These are phyloP conservation scores for Wickerhamia fluorescens DNA, from an alignment of 805 yeast genomes.

Conservation along the genomic window DNA sequence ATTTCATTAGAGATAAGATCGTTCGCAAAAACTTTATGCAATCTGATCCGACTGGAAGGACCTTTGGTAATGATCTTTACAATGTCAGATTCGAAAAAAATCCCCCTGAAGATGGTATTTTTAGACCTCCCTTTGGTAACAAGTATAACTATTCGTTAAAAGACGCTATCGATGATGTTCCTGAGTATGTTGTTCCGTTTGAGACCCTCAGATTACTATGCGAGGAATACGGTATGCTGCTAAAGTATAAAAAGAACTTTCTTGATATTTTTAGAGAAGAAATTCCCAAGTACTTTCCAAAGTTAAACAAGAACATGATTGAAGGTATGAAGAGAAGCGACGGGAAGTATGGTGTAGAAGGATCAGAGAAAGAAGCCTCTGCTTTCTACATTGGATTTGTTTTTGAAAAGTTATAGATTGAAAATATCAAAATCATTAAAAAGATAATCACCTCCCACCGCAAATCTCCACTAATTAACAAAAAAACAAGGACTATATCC, in stretches of 20 bases:
- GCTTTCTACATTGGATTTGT: constrained; percentile 84
- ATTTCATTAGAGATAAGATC: constrained; percentile 66
- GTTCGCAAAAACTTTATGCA: constrained; percentile 38
- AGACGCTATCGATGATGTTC: constrained; percentile 95
- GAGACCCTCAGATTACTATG: constrained; percentile 80
- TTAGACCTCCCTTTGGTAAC: constrained; percentile 75
- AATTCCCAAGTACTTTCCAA: constrained; percentile 57
- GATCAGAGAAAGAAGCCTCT: constrained; percentile 83
- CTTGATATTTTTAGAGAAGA: constrained; percentile 76
- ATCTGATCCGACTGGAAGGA: constrained; percentile 24
- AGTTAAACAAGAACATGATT: constrained; percentile 51
- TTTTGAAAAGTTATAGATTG: constrained; percentile 49
- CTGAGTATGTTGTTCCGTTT: constrained; percentile 94
- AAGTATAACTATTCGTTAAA: constrained; percentile 71
- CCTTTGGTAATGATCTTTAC: constrained; percentile 84
- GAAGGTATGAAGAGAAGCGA: constrained; percentile 70
- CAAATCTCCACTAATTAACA: too few relatives aligned
- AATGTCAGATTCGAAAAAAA: constrained; percentile 72
- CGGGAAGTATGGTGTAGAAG: constrained; percentile 81
- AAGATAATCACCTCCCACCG: too few relatives aligned
- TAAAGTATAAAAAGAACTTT: constrained; percentile 70
- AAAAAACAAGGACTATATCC: too few relatives aligned
- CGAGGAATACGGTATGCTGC: constrained; percentile 69
- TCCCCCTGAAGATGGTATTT: constrained; percentile 71
- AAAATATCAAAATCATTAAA: too few relatives aligned